Evolutionary conservation across 495 filamentous ascomycete species (phyloP).

Genomic region (Aspergillus campestris): DNA sequence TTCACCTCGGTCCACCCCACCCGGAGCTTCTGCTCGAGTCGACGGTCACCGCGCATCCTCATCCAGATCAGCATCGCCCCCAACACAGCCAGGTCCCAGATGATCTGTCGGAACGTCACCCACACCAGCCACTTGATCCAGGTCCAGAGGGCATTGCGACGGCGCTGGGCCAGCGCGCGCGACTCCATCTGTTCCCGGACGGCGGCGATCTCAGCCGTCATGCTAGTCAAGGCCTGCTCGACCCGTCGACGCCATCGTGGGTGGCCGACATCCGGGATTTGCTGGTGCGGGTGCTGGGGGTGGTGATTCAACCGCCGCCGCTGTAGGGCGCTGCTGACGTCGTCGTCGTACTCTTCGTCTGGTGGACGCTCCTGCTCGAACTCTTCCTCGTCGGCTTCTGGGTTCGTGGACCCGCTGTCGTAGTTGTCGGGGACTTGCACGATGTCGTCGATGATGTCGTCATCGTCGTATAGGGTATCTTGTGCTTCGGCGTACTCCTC

Average conservation of each 20-base stretch:
- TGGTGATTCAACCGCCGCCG: slow-evolving; percentile 2
- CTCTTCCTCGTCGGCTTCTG: too few relatives aligned
- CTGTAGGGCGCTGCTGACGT: slow-evolving; percentile 6
- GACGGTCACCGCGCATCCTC: slow-evolving; percentile 63
- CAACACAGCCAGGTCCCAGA: slow-evolving; percentile 62
- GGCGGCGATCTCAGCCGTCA: slow-evolving; percentile 92
- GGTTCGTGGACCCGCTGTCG: neutral
- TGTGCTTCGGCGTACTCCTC: slow-evolving; percentile 22
- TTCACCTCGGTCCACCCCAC: slow-evolving; percentile 53
- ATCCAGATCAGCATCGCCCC: slow-evolving; percentile 69
- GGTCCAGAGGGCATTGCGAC: slow-evolving; percentile 49
- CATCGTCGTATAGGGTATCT: slow-evolving; percentile 2
- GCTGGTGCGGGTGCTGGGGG: slow-evolving; percentile 2
- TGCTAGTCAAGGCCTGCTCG: slow-evolving; percentile 77
- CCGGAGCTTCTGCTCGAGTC: slow-evolving; percentile 68
- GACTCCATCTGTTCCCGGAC: slow-evolving; percentile 83
- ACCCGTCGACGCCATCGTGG: slow-evolving; percentile 71
- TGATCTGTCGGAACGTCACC: slow-evolving; percentile 61
- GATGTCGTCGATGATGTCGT: slow-evolving; percentile 23
- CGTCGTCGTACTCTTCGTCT: neutral
- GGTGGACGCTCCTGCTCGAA: neutral
- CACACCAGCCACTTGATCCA: slow-evolving; percentile 69
- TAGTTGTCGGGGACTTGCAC: slow-evolving; percentile 13
- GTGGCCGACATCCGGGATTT: slow-evolving; percentile 16
- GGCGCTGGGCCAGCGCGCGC: slow-evolving; percentile 26